These are phyloP conservation scores for Phytophthora fragariaefolia DNA, from an alignment of 352 stramenopile species.

Conservation along the genomic window DNA sequence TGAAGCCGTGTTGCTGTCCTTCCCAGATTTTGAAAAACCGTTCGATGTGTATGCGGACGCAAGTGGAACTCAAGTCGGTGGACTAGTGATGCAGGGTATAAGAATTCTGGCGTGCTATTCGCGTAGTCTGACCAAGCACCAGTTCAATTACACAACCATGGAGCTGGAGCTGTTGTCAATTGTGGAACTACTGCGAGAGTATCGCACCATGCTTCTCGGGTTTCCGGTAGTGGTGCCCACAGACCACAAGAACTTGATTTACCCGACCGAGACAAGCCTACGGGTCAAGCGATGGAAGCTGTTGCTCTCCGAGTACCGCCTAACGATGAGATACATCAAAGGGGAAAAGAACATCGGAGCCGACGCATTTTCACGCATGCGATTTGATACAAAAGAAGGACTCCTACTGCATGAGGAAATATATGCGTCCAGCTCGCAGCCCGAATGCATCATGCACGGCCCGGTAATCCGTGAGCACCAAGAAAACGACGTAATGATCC, in stretches of 20 bases:
- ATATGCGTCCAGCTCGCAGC: background rate
- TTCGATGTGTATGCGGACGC: conserved; percentile 10
- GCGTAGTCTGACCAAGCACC: too few species aligned
- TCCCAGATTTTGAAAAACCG: conserved; percentile 4
- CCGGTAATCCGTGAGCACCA: conserved; percentile 1
- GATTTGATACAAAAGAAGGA: conserved; percentile 4
- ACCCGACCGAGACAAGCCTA: conserved; percentile 1
- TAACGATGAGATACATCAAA: conserved; percentile 4
- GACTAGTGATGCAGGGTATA: too few species aligned
- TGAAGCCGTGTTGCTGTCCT: background rate
- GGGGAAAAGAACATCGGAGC: background rate
- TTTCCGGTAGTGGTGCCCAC: conserved; percentile 15
- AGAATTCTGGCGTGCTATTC: too few species aligned
- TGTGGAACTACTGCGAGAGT: background rate
- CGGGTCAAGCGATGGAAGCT: conserved; percentile 12
- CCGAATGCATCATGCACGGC: background rate
- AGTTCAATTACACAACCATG: too few species aligned
- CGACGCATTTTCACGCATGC: conserved; percentile 4
- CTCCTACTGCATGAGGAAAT: background rate
- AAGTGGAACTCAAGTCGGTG: too few species aligned
- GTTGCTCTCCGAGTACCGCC: background rate
- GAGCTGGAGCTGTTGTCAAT: too few species aligned
- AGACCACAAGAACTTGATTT: conserved; percentile 12
- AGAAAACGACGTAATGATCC: background rate
- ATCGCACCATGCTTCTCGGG: conserved; percentile 1